These are phyloP conservation scores for Castanospermum australe DNA, from an alignment of 306 rosid genomes.

Conservation along the genomic window DNA sequence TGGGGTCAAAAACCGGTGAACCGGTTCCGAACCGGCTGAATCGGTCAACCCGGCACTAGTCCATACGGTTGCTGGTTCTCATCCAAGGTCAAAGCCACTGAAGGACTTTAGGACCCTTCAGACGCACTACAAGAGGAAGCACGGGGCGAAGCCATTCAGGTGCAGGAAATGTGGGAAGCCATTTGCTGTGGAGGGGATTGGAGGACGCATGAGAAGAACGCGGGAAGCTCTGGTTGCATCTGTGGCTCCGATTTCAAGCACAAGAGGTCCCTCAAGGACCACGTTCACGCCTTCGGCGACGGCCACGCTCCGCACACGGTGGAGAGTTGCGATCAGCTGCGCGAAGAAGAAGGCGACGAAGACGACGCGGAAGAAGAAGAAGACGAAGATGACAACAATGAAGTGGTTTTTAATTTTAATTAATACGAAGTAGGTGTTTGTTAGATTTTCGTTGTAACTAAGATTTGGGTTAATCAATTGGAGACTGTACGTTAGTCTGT, in stretches of 20 bases:
- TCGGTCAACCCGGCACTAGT: no score
- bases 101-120: no score
- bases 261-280: conserved; percentile 70
- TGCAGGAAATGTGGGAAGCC: no score
- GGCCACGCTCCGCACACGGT: conserved; percentile 58
- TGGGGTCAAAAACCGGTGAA: no score
- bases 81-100: no score
- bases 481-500: neutral
- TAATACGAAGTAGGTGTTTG: neutral
- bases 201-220: conserved; percentile 82
- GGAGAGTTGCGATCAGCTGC: conserved; percentile 34
- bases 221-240: conserved; percentile 72
- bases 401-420: neutral
- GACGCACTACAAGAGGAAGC: no score
- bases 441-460: neutral
- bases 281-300: conserved; percentile 56
- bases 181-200: conserved; percentile 73
- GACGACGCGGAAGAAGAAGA: conserved; percentile 6
- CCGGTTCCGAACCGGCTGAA: no score
- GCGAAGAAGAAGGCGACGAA: conserved; percentile 18
- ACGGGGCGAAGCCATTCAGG: no score
- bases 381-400: neutral
- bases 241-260: conserved; percentile 76
- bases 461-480: conserved; percentile 15
- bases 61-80: no score